Evolutionary conservation across 768 basidiomycete genomes (phyloP).

Genomic region (Mycena indigotica): DNA sequence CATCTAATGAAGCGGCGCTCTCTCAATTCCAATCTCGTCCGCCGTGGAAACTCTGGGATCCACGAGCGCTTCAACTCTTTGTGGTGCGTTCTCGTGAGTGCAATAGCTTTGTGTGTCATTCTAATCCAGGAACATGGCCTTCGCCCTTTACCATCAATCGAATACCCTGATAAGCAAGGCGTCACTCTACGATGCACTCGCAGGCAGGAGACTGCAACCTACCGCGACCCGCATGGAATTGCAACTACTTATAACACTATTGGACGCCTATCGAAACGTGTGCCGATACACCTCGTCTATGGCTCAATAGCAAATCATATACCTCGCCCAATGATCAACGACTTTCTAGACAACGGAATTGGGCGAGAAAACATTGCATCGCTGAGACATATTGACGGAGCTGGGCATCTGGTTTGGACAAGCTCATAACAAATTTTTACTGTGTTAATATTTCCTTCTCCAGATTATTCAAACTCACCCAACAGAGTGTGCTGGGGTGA

Average conservation of each 20-base stretch:
- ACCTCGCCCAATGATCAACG: conserved; percentile 36
- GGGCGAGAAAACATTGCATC: conserved; percentile 43
- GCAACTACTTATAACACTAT: conserved; percentile 38
- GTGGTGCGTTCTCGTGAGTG: background rate
- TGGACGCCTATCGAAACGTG: conserved; percentile 29
- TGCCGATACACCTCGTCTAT: conserved; percentile 49
- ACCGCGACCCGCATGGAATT: conserved; percentile 40
- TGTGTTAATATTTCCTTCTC: background rate
- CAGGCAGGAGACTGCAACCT: conserved; percentile 46
- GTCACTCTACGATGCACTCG: conserved; percentile 53
- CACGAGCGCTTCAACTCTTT: background rate
- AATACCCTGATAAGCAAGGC: conserved; percentile 47
- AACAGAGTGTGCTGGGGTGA: background rate
- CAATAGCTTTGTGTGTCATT: background rate
- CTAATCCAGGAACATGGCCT: conserved; percentile 43
- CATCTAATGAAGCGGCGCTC: background rate
- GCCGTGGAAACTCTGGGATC: background rate
- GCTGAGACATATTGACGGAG: conserved; percentile 37
- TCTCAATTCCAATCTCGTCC: background rate
- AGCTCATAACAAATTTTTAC: background rate
- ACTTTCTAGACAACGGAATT: conserved; percentile 35
- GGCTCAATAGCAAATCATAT: conserved; percentile 49
- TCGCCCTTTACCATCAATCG: conserved; percentile 41
- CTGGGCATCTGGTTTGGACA: conserved; percentile 44
- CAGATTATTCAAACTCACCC: background rate